These are phyloP conservation scores for Bassia scoparia DNA, from an alignment of 148 eudicot species.

Conservation along the genomic window DNA sequence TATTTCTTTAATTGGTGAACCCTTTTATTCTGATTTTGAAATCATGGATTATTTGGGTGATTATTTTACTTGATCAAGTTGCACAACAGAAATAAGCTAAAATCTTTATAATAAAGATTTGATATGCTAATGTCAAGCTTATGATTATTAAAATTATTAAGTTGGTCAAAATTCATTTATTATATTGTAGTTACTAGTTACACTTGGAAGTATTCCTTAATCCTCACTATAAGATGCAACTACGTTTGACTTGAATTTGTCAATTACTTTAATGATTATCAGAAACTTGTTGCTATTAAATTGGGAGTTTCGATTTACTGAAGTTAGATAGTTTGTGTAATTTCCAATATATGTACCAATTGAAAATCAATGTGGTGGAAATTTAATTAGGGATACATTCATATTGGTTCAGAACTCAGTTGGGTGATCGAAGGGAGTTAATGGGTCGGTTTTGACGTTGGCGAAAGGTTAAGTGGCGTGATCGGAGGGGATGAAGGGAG, in stretches of 20 bases:
- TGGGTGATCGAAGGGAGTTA: constrained; percentile 6
- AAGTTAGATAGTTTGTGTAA: no score
- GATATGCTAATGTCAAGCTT: not conserved
- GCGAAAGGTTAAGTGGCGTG: constrained; percentile 17
- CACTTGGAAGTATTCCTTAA: not conserved
- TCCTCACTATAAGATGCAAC: not conserved
- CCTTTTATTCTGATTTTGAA: not conserved
- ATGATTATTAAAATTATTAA: not conserved
- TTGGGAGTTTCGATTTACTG: not conserved
- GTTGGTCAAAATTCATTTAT: not conserved
- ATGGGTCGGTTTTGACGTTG: constrained; percentile 12
- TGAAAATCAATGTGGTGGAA: not conserved
- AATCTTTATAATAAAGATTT: not conserved
- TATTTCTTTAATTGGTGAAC: not conserved
- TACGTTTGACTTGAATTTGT: constrained; percentile 1
- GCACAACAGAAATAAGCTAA: not conserved
- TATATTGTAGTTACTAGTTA: not conserved
- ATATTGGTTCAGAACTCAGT: not conserved
- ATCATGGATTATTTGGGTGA: not conserved
- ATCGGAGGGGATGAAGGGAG: constrained; percentile 42
- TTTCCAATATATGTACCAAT: not conserved
- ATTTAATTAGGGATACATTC: not conserved
- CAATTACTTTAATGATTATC: not conserved
- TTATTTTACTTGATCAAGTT: not conserved
- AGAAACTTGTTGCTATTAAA: not conserved